Evolutionary conservation across 139 green algal species (phyloP).

Genomic region (Micractinium conductrix): DNA sequence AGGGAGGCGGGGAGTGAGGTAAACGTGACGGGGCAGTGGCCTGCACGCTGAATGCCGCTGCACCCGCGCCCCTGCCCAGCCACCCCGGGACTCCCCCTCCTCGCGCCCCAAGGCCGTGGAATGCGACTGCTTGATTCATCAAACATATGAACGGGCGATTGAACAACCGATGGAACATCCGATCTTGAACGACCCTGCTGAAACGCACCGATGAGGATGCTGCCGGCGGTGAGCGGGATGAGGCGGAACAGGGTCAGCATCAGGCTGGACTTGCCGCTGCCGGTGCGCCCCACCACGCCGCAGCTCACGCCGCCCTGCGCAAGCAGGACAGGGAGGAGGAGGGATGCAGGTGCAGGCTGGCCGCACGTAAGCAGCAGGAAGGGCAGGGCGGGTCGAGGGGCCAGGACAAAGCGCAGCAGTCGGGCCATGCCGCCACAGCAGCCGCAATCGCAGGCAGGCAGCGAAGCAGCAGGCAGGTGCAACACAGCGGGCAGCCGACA

Average conservation of each 20-base stretch:
- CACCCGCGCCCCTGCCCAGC: too few relatives aligned
- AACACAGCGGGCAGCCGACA: too few relatives aligned
- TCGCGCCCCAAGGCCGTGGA: too few relatives aligned
- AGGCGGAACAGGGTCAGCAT: slow-evolving; percentile 88
- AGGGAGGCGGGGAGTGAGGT: neutral
- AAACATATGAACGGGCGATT: too few relatives aligned
- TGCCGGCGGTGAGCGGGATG: slow-evolving; percentile 73
- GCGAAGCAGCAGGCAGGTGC: neutral
- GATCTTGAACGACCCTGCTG: too few relatives aligned
- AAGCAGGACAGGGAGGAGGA: neutral
- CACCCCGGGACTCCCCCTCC: too few relatives aligned
- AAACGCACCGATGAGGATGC: slow-evolving; percentile 60
- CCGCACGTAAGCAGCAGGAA: neutral
- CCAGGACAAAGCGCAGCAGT: too few relatives aligned
- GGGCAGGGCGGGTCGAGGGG: too few relatives aligned
- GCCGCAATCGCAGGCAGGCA: neutral
- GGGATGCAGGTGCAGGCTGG: neutral
- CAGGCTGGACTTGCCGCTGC: slow-evolving; percentile 80
- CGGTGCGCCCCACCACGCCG: slow-evolving; percentile 82
- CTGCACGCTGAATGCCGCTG: too few relatives aligned
- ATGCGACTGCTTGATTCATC: too few relatives aligned
- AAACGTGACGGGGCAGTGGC: too few relatives aligned
- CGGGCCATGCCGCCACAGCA: neutral
- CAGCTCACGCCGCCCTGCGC: slow-evolving; percentile 51
- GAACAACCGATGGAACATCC: too few relatives aligned